Conservation (phyloP, 257 asterid species). For the Ophiorrhiza pumila region DNA sequence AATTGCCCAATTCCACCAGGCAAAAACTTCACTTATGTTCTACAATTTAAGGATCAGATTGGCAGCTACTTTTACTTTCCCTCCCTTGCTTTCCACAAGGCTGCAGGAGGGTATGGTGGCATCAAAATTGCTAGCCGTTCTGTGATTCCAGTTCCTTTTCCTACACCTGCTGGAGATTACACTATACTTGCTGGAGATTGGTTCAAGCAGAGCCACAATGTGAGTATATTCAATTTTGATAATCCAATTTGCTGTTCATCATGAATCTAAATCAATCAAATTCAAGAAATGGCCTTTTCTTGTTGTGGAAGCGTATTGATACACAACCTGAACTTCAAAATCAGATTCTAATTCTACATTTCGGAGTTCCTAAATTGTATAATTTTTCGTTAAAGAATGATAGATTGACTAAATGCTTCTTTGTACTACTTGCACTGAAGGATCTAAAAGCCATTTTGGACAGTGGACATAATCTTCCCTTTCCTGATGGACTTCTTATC, state of each 20-base stretch:
- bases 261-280: no score
- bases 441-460: conserved; percentile 28
- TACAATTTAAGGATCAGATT: conserved; percentile 42
- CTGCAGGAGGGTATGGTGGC: conserved; percentile 35
- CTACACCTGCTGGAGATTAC: conserved; percentile 34
- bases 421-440: conserved; percentile 1
- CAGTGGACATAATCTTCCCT: conserved; percentile 32
- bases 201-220: conserved; percentile 35
- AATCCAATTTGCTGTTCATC: not conserved
- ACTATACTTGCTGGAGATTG: conserved; percentile 30
- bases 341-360: no score
- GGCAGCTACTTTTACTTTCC: conserved; percentile 41
- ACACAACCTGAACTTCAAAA: no score
- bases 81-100: conserved; percentile 41
- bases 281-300: not conserved
- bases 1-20: conserved; percentile 41
- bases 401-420: not conserved
- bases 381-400: not conserved
- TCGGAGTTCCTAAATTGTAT: not conserved
- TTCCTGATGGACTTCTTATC: conserved; percentile 33
- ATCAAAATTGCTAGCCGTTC: conserved; percentile 31
- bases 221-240: not conserved
- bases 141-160: conserved; percentile 31
- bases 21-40: conserved; percentile 34
- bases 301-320: no score